Evolutionary conservation across 140 eudicot genomes (phyloP), one percentile per base, ranked within the genome.

Genomic region (Stevia rebaudiana): DNA sequence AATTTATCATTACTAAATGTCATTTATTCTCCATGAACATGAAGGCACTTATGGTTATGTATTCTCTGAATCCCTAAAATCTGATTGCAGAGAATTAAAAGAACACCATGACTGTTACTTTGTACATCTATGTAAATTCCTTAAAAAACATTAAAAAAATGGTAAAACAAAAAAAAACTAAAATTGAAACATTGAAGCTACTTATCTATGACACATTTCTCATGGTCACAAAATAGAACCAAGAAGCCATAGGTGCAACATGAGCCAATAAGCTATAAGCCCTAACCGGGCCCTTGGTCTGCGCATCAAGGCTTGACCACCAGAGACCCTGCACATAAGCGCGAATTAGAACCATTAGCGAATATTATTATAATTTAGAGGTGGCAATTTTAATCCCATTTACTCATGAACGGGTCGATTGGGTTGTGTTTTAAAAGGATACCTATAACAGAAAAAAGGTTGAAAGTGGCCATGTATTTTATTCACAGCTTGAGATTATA

Each of bases 261-360:
- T 52, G 8, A 90, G 83, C 84, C 97, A 84, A 87, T 90, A 90
- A 9, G 88, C 92, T 65, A 92, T 69, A 36, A 90, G 74, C 7
- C 94, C 83, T 13, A 92, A 76, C 73, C 98, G 81, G 63, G 92
- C 98, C 61, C 95, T 69, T 28, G 98, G 98, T 46, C 78, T 86
- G 50, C 82, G 79, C 96, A 85, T 92, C 77, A 88, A 77, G 63
- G 90, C 86, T 72, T 85, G 84, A 66, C 84, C 85, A 48, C 92
- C 88, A 2, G 95, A 79, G 72, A 88, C 95, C 98, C 98, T 92
- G 72, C 7, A 52, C 33, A 54, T 23, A 41, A 3, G 43, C 22
- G 4, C 11, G 15, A 10, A 50, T 52, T 67, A 18, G 44, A 42
- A 13, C 39, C 37, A 15, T 42, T 37, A 54, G 5, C 22, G 4